These are phyloP conservation scores for Fusarium sp. DNA, from an alignment of 2,329 filamentous ascomycete genomes.

Conservation along the genomic window DNA sequence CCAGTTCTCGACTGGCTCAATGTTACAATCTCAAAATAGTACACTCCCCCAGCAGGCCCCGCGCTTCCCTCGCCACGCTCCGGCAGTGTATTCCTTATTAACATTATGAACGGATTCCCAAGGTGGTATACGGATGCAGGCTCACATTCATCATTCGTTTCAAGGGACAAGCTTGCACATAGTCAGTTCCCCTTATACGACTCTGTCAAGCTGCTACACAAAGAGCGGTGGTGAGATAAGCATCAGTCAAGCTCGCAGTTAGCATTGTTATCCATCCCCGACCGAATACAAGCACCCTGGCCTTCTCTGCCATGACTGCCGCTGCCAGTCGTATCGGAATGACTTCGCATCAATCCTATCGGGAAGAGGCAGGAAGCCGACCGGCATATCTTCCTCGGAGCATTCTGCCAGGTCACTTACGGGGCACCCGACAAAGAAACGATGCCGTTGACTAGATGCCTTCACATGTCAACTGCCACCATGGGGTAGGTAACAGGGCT, in stretches of 20 bases:
- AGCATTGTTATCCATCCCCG: neutral
- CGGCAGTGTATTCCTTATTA: neutral
- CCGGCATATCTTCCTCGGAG: neutral
- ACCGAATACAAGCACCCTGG: neutral
- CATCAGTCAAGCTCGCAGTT: constrained; percentile 1
- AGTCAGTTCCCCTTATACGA: constrained; percentile 23
- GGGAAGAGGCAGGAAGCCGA: neutral
- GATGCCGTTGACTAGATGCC: neutral
- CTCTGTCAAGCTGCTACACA: constrained; percentile 41
- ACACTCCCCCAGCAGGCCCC: neutral
- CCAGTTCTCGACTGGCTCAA: too few species aligned
- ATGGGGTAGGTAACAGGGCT: constrained; percentile 1
- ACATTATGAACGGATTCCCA: neutral
- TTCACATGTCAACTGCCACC: constrained; percentile 20
- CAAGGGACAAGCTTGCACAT: constrained; percentile 14
- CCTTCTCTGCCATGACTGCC: neutral
- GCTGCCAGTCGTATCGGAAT: neutral
- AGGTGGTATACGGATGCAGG: neutral
- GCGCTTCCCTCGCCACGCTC: neutral
- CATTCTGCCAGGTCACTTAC: neutral
- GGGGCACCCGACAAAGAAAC: neutral
- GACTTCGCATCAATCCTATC: neutral
- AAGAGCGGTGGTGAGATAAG: constrained; percentile 35
- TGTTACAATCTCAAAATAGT: neutral
- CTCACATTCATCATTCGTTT: neutral